A percentile compares a stretch with the other conserved stretches of the same genome.
phyloP scores from a whole-genome alignment of 495 filamentous ascomycete genomes.

The Tuber indicum region DNA sequence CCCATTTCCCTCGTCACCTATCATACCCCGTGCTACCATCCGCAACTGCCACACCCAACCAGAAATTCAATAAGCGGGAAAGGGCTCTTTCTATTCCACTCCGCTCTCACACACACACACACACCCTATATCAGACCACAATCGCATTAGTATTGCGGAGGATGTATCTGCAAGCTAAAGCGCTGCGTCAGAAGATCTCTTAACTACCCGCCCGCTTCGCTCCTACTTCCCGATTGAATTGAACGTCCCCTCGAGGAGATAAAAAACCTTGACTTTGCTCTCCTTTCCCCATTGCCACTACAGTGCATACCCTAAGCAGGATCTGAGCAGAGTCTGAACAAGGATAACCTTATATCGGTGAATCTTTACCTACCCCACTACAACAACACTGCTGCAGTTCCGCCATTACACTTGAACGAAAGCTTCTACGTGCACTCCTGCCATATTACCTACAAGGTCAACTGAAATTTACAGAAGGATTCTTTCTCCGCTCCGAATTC shows the following conservation, averaged over 20 bases:
- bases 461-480: neutral
- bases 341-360: neutral
- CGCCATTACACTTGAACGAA: neutral
- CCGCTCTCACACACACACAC: neutral
- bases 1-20: neutral
- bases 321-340: neutral
- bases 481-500: neutral
- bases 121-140: neutral
- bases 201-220: constrained; percentile 19
- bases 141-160: constrained; percentile 7
- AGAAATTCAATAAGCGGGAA: neutral
- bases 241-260: neutral
- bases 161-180: constrained; percentile 33
- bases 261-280: neutral
- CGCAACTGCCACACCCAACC: neutral
- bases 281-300: neutral
- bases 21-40: neutral
- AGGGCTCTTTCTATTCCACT: neutral
- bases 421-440: neutral
- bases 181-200: constrained; percentile 40
- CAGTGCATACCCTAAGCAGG: neutral
- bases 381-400: neutral
- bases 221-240: constrained; percentile 1
- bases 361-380: constrained; percentile 8
- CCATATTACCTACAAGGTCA: neutral